A percentile compares a stretch with the other conserved stretches of the same genome.
These are phyloP conservation scores for Scheffersomyces lignicola DNA, from an alignment of 1,139 yeast species.

Conservation along the genomic window DNA sequence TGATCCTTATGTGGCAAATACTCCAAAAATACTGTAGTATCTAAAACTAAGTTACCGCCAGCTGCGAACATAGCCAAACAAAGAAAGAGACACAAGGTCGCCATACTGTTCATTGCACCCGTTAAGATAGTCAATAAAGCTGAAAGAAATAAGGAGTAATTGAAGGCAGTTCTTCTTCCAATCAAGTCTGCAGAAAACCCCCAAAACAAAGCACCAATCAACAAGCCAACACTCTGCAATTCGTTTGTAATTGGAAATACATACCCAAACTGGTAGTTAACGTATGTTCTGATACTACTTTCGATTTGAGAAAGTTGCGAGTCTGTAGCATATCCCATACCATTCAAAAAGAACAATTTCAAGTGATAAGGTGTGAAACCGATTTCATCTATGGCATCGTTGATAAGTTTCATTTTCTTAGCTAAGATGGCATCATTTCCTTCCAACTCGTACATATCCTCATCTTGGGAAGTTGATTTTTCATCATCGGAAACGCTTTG, in stretches of 20 bases:
- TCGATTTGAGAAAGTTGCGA: constrained; percentile 52
- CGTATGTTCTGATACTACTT: constrained; percentile 34
- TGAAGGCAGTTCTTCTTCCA: constrained; percentile 28
- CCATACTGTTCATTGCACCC: constrained; percentile 50
- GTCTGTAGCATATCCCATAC: constrained; percentile 67
- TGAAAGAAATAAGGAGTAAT: constrained; percentile 13
- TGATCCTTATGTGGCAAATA: constrained; percentile 54
- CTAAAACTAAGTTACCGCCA: constrained; percentile 63
- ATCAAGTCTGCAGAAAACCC: constrained; percentile 55
- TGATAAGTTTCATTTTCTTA: constrained; percentile 28
- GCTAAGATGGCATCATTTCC: constrained; percentile 23
- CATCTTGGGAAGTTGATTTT: constrained; percentile 3
- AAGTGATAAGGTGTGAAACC: constrained; percentile 37
- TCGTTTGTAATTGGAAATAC: constrained; percentile 31
- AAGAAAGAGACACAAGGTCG: constrained; percentile 50
- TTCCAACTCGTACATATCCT: constrained; percentile 21
- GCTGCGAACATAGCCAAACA: constrained; percentile 47
- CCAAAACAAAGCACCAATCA: constrained; percentile 57
- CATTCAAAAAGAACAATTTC: constrained; percentile 45
- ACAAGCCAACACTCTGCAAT: constrained; percentile 41
- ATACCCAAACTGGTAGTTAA: constrained; percentile 43
- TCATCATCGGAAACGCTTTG: neutral
- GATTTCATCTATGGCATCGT: constrained; percentile 35
- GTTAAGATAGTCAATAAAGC: constrained; percentile 53
- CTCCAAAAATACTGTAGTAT: constrained; percentile 59